Evolutionary conservation across 2,329 filamentous ascomycete species (phyloP).

Genomic region (Monascus ruber): DNA sequence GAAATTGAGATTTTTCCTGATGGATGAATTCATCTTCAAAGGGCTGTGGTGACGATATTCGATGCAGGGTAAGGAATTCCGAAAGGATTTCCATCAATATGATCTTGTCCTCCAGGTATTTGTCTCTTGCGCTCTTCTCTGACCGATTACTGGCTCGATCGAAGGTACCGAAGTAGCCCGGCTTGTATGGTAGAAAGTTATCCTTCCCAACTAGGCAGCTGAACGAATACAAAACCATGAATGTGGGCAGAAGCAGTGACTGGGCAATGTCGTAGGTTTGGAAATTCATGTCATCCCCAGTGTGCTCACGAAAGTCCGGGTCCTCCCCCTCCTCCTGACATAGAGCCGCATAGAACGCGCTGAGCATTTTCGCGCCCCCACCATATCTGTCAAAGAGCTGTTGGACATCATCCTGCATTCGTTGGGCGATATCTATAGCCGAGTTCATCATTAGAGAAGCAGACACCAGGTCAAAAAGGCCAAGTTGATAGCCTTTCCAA

Average conservation of each 20-base stretch:
- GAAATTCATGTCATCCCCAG: conserved; percentile 8
- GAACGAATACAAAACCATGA: conserved; percentile 5
- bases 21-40: conserved; percentile 8
- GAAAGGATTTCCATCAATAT: conserved; percentile 23
- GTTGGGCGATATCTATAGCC: conserved; percentile 14
- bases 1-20: conserved; percentile 19
- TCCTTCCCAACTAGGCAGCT: conserved; percentile 1
- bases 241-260: conserved; percentile 6
- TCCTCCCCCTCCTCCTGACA: conserved; percentile 4
- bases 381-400: conserved; percentile 6
- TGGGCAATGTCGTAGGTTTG: conserved; percentile 7
- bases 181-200: conserved; percentile 5
- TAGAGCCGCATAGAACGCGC: conserved; percentile 3
- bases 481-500: conserved; percentile 11
- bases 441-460: conserved; percentile 16
- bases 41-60: conserved; percentile 15
- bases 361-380: conserved; percentile 4
- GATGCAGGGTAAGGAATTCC: conserved; percentile 16
- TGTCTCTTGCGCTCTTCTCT: conserved; percentile 16
- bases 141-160: conserved; percentile 7
- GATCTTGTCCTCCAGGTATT: conserved; percentile 25
- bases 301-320: conserved; percentile 2
- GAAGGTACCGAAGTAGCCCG: conserved; percentile 7
- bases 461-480: conserved; percentile 9
- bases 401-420: conserved; percentile 11